Base-by-base conservation (phyloP, 257 asterid genomes). In the Nicotiana sylvestris region DNA sequence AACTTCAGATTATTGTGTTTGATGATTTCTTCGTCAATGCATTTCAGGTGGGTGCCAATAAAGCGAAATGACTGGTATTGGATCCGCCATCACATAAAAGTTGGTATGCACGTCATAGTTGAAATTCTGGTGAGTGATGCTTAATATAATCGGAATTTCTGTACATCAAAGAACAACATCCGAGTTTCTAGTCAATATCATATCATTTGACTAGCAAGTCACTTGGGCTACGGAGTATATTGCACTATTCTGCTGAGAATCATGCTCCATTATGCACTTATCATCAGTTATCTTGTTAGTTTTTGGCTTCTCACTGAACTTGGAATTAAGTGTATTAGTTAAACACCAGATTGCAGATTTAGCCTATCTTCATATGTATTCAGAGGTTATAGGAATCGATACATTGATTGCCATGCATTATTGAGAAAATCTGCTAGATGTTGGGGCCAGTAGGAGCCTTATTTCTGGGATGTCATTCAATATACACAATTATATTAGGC, bases 41-140 rank as follows among this genome's bases (percentile, higher is more conserved):
- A 16, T 85, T 86, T 83, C 92, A 96, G 99, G 90, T 96, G 97
- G 94, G 93, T 96, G 66, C 97, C 98, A 72, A 93, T 96, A 82
- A 96, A 94, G 88, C 93, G 99, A 46, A 96, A 96, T 90, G 99
- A 94, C 86, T 96, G 99, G 99, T 96, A 84, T 89, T 96, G 99
- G 99, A 90, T 96, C 85, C 97, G 99, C 70, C 99, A 96, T 86
- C 99, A 94, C 89, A 93, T 96, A 81, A 93, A 94, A 94, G 98
- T 96, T 84, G 99, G 99, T 68, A 94, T 92, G 98, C 88, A 82
- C 39, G 97, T 94, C 82, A 84, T 87, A 35, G 98, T 96, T 84
- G 99, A 96, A 85, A 88, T 96, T 89, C 78, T 92, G 96, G 99
- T 94, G 85, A 84, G 98, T 89, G 85, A 56, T 85, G 66, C 61